Percentiles rank a stretch among this genome's conserved stretches.
Conservation (phyloP, 768 basidiomycete species). For the Russula olivacea region DNA sequence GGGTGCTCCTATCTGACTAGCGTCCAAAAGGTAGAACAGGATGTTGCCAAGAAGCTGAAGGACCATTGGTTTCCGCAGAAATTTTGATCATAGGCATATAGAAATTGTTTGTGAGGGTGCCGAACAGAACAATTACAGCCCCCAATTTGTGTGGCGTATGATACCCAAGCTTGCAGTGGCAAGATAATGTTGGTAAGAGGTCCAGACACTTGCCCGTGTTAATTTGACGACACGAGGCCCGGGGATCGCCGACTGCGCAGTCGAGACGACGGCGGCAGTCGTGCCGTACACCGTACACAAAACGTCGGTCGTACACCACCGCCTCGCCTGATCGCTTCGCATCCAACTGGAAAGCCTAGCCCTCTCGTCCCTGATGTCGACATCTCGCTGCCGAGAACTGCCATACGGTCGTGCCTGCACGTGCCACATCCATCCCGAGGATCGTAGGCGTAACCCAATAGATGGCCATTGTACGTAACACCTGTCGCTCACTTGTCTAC, state of each 20-base stretch:
- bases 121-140: neutral
- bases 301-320: neutral
- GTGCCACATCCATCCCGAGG: conserved; percentile 4
- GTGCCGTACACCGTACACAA: neutral
- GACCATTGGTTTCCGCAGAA: conserved; percentile 65
- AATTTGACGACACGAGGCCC: conserved; percentile 14
- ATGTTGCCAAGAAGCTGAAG: conserved; percentile 51
- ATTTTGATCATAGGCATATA: conserved; percentile 34
- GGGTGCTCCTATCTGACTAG: conserved; percentile 21
- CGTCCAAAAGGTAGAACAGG: conserved; percentile 48
- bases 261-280: neutral
- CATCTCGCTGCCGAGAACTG: conserved; percentile 1
- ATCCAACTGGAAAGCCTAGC: conserved; percentile 3
- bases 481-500: neutral
- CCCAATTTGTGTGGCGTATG: neutral
- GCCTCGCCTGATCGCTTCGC: neutral
- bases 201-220: neutral
- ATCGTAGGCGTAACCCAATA: neutral
- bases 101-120: neutral
- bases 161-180: no score
- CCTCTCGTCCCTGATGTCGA: conserved; percentile 5
- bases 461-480: neutral
- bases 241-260: conserved; percentile 7
- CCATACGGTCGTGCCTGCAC: neutral
- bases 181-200: neutral